A percentile compares a stretch with the other conserved stretches of the same genome.
phyloP scores from a whole-genome alignment of 1,284 basidiomycete genomes.

The Ceratobasidium sp. region DNA sequence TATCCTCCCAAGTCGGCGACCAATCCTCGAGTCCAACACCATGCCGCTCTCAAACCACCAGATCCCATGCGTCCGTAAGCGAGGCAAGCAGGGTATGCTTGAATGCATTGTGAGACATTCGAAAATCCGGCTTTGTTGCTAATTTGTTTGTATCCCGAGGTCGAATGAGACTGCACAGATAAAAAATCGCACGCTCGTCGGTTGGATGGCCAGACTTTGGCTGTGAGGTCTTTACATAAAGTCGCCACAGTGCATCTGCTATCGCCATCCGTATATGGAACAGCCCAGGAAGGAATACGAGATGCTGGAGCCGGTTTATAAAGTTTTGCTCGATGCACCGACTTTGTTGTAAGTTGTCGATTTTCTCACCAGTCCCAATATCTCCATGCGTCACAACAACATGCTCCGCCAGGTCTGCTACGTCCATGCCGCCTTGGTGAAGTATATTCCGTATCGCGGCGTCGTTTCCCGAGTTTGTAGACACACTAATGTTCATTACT shows the following conservation, averaged over 20 bases:
- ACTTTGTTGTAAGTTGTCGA: constrained; percentile 44
- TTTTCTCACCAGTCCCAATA: constrained; percentile 48
- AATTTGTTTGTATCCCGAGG: constrained; percentile 51
- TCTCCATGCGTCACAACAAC: constrained; percentile 48
- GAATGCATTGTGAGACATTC: constrained; percentile 54
- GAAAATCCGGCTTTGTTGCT: constrained; percentile 51
- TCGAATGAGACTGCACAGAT: constrained; percentile 46
- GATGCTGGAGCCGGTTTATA: constrained; percentile 46
- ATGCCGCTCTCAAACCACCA: constrained; percentile 37
- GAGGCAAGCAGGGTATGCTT: constrained; percentile 48
- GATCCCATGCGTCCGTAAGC: constrained; percentile 48
- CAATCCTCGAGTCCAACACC: constrained; percentile 47
- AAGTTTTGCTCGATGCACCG: constrained; percentile 48
- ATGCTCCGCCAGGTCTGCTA: background rate
- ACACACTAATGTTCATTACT: constrained; percentile 50
- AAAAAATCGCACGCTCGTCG: constrained; percentile 43
- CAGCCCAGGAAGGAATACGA: constrained; percentile 52
- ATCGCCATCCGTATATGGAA: constrained; percentile 56
- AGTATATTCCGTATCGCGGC: constrained; percentile 48
- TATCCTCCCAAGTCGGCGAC: constrained; percentile 46
- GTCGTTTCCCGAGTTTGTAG: constrained; percentile 48
- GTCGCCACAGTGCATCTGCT: constrained; percentile 53
- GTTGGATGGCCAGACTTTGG: background rate
- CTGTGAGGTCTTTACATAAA: constrained; percentile 41
- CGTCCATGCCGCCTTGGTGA: constrained; percentile 47